Conservation (phyloP, 2,329 filamentous ascomycete species). For the Acrocalymma vagum region DNA sequence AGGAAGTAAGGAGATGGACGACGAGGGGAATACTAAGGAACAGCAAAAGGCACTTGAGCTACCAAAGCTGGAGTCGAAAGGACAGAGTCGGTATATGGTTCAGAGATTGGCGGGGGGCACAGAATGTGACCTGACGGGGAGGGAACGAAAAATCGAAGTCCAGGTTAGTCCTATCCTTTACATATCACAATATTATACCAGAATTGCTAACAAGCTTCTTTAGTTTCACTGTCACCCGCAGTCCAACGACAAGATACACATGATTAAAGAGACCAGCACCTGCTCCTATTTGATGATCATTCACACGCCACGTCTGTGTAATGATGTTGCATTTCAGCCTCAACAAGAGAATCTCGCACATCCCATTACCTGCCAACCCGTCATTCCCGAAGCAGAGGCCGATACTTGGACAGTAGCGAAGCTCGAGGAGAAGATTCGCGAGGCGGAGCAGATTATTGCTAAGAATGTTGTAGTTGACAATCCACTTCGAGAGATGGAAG, state of each 20-base stretch:
- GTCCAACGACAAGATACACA: slow-evolving; percentile 78
- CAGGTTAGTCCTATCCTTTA: slow-evolving; percentile 57
- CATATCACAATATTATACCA: slow-evolving; percentile 10
- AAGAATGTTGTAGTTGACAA: slow-evolving; percentile 30
- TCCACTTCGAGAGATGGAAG: slow-evolving; percentile 43
- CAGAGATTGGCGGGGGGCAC: slow-evolving; percentile 84
- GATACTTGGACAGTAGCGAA: slow-evolving; percentile 52
- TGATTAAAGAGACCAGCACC: slow-evolving; percentile 92
- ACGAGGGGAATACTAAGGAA: slow-evolving; percentile 36
- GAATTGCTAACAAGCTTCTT: slow-evolving; percentile 9
- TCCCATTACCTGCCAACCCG: slow-evolving; percentile 76
- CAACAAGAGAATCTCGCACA: slow-evolving; percentile 81
- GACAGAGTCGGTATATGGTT: slow-evolving; percentile 85
- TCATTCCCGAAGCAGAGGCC: slow-evolving; percentile 67
- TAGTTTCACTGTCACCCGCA: slow-evolving; percentile 81
- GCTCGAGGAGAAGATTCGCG: slow-evolving; percentile 40
- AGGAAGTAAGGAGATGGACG: slow-evolving; percentile 39
- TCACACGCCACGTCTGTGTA: slow-evolving; percentile 86
- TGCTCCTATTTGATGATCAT: slow-evolving; percentile 95
- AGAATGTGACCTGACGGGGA: slow-evolving; percentile 83
- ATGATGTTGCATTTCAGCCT: slow-evolving; percentile 85
- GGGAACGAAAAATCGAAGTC: slow-evolving; percentile 83
- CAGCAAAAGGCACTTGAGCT: slow-evolving; percentile 41
- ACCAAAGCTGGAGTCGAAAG: slow-evolving; percentile 80
- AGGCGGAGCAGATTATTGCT: slow-evolving; percentile 36